These are phyloP conservation scores for Euclidium syriacum DNA, from an alignment of 345 rosid genomes.

Conservation along the genomic window DNA sequence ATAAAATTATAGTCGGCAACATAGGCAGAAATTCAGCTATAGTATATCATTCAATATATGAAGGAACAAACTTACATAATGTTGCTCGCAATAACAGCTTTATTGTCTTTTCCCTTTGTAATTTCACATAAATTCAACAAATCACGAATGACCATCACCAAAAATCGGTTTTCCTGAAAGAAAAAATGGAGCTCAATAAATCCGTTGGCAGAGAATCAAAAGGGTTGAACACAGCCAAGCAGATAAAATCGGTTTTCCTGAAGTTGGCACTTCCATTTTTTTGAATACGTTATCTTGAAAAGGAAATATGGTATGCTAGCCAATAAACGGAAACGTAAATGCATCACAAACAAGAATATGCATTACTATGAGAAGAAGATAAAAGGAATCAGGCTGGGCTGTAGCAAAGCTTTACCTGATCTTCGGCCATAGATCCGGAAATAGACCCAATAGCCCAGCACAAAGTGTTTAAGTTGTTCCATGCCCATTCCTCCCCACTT, in stretches of 20 bases:
- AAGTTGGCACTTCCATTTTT: background rate
- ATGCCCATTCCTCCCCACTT: slow-evolving; percentile 97
- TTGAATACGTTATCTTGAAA: background rate
- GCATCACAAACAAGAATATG: background rate
- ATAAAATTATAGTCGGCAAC: background rate
- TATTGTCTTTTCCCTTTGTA: slow-evolving; percentile 96
- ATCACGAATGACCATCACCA: slow-evolving; percentile 98
- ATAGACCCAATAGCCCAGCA: slow-evolving; percentile 99
- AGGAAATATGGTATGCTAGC: background rate
- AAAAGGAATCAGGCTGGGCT: background rate
- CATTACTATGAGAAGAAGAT: background rate
- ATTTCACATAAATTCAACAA: slow-evolving; percentile 93
- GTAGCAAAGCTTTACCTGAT: slow-evolving; percentile 58
- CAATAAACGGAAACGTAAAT: background rate
- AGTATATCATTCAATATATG: background rate
- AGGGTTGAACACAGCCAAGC: slow-evolving; percentile 1
- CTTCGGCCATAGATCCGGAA: slow-evolving; percentile 98
- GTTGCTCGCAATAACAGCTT: slow-evolving; percentile 98
- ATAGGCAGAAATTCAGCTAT: background rate
- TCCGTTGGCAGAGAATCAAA: background rate
- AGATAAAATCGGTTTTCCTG: no score
- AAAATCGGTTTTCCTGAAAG: slow-evolving; percentile 93
- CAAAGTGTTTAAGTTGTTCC: slow-evolving; percentile 92
- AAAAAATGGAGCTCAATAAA: slow-evolving; percentile 5
- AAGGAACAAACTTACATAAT: slow-evolving; percentile 68